Base-by-base conservation (phyloP, 768 basidiomycete genomes). In the Ramaria rubella region DNA sequence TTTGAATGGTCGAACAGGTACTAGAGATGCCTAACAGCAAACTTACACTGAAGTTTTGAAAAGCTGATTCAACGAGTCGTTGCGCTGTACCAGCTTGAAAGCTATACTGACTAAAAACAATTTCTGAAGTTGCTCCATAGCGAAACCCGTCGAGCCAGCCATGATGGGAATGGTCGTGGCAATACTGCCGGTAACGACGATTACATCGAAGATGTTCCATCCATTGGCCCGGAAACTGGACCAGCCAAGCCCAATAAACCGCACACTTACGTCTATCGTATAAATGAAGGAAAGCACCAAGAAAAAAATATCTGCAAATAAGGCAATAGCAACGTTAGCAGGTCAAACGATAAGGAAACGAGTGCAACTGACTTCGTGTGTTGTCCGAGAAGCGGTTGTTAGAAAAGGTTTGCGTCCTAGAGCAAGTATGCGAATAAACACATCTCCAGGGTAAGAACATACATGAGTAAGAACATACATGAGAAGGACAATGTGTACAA, bases 11-110 rank as follows among this genome's bases (percentile, higher is more conserved):
- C 6, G 51, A 53, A 27, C 49, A 42, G 53, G n/a, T 57, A 21
- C 21, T 34, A 40, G 15, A 12, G 23, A 29, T 4, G 21, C 11
- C 5, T 14, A 52, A 23, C 9, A 17, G 40, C 19, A 26, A 19
- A 27, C 93, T 50, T 75, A 95, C 92, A 90, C 81, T 5, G 90
- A 89, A 17, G 93, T 96, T 74, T 97, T 97, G 80, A 97, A 97
- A 17, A 98, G 76, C 72, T 94, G 91, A 65, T 97, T 97, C 60
- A 98, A 74, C 60, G 82, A 83, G 64, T 90, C 85, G 58, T 86
- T 86, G 40, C 88, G 79, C 64, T 97, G 91, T 0, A 96, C 90
- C 11, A 98, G 81, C 69, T 98, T 98, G 79, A 97, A 87, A 0
- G 91, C 85, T 58, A 97, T 91, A 63, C 86, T 83, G 63, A 94